phyloP scores from a whole-genome alignment of 345 rosid genomes.

The Ceriops decandra region DNA sequence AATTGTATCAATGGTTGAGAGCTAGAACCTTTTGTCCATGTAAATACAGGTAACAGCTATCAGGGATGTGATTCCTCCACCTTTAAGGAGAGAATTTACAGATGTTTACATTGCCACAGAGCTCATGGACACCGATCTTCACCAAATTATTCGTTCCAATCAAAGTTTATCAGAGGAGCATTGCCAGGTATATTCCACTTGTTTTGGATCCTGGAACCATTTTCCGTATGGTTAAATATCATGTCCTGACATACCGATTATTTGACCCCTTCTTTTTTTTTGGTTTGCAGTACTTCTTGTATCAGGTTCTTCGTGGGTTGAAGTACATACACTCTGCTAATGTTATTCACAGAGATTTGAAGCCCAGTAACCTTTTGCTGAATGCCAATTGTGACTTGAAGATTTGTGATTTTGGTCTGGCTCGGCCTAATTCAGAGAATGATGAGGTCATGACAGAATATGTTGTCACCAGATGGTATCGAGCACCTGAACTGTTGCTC shows the following conservation, averaged over 20 bases:
- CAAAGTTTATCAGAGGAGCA: conserved; percentile 91
- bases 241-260: not conserved
- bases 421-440: conserved; percentile 81
- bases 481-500: conserved; percentile 92
- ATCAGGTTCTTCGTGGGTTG: conserved; percentile 89
- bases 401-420: conserved; percentile 93
- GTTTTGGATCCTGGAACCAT: not conserved
- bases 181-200: conserved; percentile 62
- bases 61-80: conserved; percentile 93
- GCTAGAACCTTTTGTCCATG: conserved; percentile 10
- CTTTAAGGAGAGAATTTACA: conserved; percentile 66
- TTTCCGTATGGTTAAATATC: not conserved
- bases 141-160: conserved; percentile 87
- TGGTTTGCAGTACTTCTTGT: conserved; percentile 77
- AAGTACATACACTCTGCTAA: conserved; percentile 96
- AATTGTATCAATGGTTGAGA: not conserved
- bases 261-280: not conserved
- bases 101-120: conserved; percentile 87
- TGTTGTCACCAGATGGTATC: conserved; percentile 97
- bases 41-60: conserved; percentile 62
- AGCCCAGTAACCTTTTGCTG: conserved; percentile 84
- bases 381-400: conserved; percentile 92
- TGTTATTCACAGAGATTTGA: conserved; percentile 88
- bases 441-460: conserved; percentile 98
- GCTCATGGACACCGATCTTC: conserved; percentile 96